Base-by-base conservation (phyloP, 805 yeast genomes). In the Wickerhamiella spandovensis region DNA sequence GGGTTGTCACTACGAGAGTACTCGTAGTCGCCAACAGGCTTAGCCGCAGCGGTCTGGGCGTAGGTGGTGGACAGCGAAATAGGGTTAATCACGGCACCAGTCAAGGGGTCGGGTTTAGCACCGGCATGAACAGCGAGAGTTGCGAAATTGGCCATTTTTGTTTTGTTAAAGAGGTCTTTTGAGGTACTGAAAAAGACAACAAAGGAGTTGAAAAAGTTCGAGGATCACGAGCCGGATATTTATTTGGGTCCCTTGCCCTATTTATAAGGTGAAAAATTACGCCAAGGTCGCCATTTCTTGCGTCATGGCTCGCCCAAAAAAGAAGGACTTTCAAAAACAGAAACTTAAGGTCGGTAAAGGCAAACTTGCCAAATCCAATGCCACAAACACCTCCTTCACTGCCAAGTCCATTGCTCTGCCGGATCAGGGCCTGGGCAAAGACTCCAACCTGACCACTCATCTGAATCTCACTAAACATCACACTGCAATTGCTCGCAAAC, bases 281-380 rank as follows among this genome's bases (percentile, higher is more conserved):
- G 25, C 25, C 43, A 39, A 20, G 18, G 17, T 4, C 15, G 25
- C n/a, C 43, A 20, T 20, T 22, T 21, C 15, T 39, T 39, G 43
- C 46, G 24, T 28, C n/a, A 44, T 44, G 46, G 46, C 46, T 17
- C 46, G 46, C 24, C 35, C 46, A 54, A 84, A 82, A 69, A 73
- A 72, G 61, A 82, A 81, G 66, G 95, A 84, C 61, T 84, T 84
- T 63, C 58, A 70, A 60, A 87, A 87, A 64, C 72, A 79, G 52
- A 90, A 86, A 70, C 75, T 92, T 48, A 82, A 76, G 60, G 97
- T 92, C 32, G 98, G 98, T 51, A 92, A 92, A 65, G 71, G 82
- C 2, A 77, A 78, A 18, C 78, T 79, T 5, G 78, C 77, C 54
- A 79, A 88, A 5, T 76, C 79, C 18, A 86, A 87, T 62, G 77